A percentile compares a stretch with the other conserved stretches of the same genome.
Evolutionary conservation across 768 basidiomycete genomes (phyloP).

Genomic region (Xerocomus brunneocitrinus): DNA sequence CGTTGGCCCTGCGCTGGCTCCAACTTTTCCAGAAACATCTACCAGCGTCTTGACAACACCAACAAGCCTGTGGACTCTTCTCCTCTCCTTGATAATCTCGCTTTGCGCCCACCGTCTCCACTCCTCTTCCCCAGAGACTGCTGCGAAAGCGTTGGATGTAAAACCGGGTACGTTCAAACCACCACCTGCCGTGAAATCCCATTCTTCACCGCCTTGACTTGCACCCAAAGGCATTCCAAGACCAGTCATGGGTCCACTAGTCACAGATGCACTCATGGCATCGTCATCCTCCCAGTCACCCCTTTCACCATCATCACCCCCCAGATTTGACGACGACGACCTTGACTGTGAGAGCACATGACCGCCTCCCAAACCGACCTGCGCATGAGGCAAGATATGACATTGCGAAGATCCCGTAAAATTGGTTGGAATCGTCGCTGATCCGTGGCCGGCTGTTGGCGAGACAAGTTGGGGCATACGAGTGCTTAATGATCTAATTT

Average conservation of each 20-base stretch:
- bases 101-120: conserved; percentile 29
- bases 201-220: conserved; percentile 21
- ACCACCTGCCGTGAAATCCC: conserved; percentile 14
- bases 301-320: conserved; percentile 23
- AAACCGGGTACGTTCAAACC: conserved; percentile 14
- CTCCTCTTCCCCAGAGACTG: conserved; percentile 15
- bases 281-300: conserved; percentile 31
- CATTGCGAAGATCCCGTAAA: conserved; percentile 10
- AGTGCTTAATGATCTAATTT: conserved; percentile 19
- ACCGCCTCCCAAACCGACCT: conserved; percentile 10
- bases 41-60: conserved; percentile 56
- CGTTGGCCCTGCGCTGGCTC: neutral
- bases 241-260: conserved; percentile 7
- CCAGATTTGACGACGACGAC: conserved; percentile 27
- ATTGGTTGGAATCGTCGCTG: conserved; percentile 1
- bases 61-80: conserved; percentile 58
- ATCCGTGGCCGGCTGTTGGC: neutral
- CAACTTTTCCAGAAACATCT: conserved; percentile 51
- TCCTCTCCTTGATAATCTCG: conserved; percentile 53
- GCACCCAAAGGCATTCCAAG: conserved; percentile 11
- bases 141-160: conserved; percentile 7
- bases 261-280: conserved; percentile 6
- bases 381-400: conserved; percentile 5
- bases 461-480: conserved; percentile 20
- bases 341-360: conserved; percentile 22